Base-by-base conservation (phyloP, 1,284 basidiomycete genomes). In the Quambalaria eucalypti region DNA sequence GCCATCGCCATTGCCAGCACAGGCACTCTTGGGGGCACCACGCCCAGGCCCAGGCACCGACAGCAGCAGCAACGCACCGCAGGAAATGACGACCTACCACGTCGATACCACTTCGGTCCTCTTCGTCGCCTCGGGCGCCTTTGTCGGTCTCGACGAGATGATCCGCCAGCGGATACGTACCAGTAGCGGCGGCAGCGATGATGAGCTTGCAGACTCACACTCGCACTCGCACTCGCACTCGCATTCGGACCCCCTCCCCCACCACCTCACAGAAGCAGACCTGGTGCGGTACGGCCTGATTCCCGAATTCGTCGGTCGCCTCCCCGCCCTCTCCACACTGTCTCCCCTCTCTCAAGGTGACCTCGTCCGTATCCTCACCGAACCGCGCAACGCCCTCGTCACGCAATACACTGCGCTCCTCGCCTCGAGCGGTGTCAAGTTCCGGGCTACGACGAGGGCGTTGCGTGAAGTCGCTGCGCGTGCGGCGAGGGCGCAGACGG, bases 271-370 rank as follows among this genome's bases (percentile, higher is more conserved):
- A 14, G 53, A 28, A 6, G 51, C 25, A 25, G 92, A 96, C 78
- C 79, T 96, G 10, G 82, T 88, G 10, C 83, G 85, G 79, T 96
- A 87, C 66, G 91, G 92, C 0, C 86, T 95, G 61, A 96, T 97
- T 56, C 92, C 92, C 8, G 92, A 58, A 59, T 95, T 96, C 71
- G 82, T 93, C 39, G 90, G 88, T 23, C 86, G 92, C 29, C 77
- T 95, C 19, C 92, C 92, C 3, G 87, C 89, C 30, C 81, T 91
- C 38, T 89, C 90, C 1, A 84, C 88, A 0, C 81, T 97, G 9
- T 78, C 85, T 14, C 85, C 88, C 3, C 80, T 97, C 1, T 79
- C 75, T 73, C 83, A 78, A 69, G 80, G 68, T 52, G 92, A 96
- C 72, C 81, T 97, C 8, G 82, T 90, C n/a, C 83, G 85, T 10